These are phyloP conservation scores for Tulasnella sp. DNA, from an alignment of 768 basidiomycete species.

Conservation along the genomic window DNA sequence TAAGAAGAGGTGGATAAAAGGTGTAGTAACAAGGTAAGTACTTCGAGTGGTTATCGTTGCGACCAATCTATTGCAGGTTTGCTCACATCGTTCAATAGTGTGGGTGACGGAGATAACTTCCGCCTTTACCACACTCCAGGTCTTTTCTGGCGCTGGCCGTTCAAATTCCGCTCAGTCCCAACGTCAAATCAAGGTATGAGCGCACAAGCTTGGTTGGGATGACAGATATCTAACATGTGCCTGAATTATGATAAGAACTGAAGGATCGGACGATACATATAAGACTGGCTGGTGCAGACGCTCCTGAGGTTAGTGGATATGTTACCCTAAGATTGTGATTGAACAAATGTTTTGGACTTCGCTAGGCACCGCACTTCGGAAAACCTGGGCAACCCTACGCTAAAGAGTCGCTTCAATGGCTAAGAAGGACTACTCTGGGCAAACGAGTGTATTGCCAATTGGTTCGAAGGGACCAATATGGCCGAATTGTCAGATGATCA, in stretches of 20 bases:
- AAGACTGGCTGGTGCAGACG: conserved; percentile 82
- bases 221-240: not conserved
- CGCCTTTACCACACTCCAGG: conserved; percentile 75
- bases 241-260: conserved; percentile 36
- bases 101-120: conserved; percentile 83
- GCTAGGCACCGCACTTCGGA: conserved; percentile 72
- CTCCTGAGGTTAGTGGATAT: conserved; percentile 55
- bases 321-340: not conserved
- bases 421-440: conserved; percentile 43
- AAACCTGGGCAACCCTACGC: conserved; percentile 61
- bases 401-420: conserved; percentile 62
- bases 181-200: conserved; percentile 39
- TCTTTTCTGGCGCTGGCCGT: conserved; percentile 58
- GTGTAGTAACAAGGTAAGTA: conserved; percentile 61
- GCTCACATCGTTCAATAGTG: conserved; percentile 32
- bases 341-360: not conserved
- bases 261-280: conserved; percentile 75
- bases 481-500: conserved; percentile 46
- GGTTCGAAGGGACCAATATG: conserved; percentile 68
- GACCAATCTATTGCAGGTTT: not conserved
- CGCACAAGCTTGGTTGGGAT: not conserved
- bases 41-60: conserved; percentile 10
- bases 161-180: conserved; percentile 58
- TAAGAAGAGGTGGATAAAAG: conserved; percentile 56
- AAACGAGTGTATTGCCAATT: conserved; percentile 59